Percentiles rank a stretch among this genome's conserved stretches.
phyloP scores from a whole-genome alignment of 345 rosid genomes.

The Bruguiera gymnorhiza region DNA sequence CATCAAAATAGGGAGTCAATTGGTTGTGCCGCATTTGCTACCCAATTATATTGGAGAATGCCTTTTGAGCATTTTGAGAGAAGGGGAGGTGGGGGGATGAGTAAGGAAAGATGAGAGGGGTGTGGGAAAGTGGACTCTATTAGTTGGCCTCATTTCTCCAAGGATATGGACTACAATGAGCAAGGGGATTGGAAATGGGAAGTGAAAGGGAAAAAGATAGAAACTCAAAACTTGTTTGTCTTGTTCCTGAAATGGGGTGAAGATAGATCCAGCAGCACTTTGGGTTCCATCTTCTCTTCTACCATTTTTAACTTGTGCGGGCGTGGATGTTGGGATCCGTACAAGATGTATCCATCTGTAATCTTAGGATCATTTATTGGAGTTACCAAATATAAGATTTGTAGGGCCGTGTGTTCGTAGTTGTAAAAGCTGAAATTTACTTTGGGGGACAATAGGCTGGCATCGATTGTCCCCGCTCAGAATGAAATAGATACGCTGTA shows the following conservation, averaged over 20 bases:
- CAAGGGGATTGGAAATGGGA: background rate
- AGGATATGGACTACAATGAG: background rate
- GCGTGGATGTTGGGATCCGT: slow-evolving; percentile 4
- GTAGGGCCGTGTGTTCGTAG: background rate
- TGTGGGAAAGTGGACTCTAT: background rate
- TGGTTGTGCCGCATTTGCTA: slow-evolving; percentile 10
- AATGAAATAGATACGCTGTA: slow-evolving; percentile 10
- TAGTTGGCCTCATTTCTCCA: background rate
- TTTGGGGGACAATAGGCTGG: background rate
- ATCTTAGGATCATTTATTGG: slow-evolving; percentile 6
- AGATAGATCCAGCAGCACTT: no score
- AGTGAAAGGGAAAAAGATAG: background rate
- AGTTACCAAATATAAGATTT: background rate
- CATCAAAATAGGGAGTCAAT: background rate
- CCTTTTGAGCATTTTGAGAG: background rate
- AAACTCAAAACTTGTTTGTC: background rate
- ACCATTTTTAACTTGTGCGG: no score
- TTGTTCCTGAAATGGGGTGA: background rate
- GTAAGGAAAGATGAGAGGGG: background rate
- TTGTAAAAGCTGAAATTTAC: background rate
- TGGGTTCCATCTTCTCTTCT: no score
- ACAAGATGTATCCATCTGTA: slow-evolving; percentile 13
- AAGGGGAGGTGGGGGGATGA: background rate
- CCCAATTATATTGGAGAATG: slow-evolving; percentile 1
- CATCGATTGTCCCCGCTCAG: background rate